A percentile compares a stretch with the other conserved stretches of the same genome.
Evolutionary conservation across 257 asterid genomes (phyloP).

Genomic region (Ehretia macrophylla): DNA sequence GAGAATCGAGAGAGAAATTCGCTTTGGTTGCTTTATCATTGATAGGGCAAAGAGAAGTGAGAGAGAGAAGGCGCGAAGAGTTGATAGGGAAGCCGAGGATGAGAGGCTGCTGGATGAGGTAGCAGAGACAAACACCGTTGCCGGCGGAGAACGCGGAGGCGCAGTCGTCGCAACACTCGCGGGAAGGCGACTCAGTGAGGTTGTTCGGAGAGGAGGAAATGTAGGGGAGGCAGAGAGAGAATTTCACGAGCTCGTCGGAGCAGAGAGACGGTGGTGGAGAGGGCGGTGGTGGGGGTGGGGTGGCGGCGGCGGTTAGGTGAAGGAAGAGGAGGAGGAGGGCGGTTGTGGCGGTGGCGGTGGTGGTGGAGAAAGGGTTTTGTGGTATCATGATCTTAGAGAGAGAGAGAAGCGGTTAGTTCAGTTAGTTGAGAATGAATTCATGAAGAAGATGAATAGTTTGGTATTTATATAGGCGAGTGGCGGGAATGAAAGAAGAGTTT

Average conservation of each 20-base stretch:
- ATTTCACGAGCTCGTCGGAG: conserved; percentile 55
- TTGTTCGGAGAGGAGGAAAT: conserved; percentile 62
- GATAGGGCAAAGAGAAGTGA: conserved; percentile 48
- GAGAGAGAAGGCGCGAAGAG: conserved; percentile 44
- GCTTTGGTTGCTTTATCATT: conserved; percentile 12
- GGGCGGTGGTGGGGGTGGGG: conserved; percentile 19
- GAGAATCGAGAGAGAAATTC: conserved; percentile 35
- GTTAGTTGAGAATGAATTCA: conserved; percentile 4
- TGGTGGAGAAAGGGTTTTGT: background rate
- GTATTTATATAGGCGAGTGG: background rate
- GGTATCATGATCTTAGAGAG: conserved; percentile 23
- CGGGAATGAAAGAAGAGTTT: background rate
- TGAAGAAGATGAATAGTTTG: background rate
- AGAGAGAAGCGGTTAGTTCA: conserved; percentile 12
- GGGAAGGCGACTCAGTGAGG: conserved; percentile 47
- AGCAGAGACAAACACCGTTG: conserved; percentile 59
- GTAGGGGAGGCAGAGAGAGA: conserved; percentile 71
- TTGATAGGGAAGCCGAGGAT: conserved; percentile 68
- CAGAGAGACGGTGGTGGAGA: conserved; percentile 41
- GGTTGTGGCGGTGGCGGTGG: conserved; percentile 33
- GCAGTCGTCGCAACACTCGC: conserved; percentile 58
- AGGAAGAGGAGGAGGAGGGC: conserved; percentile 15
- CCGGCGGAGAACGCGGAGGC: conserved; percentile 34
- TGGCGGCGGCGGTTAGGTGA: background rate
- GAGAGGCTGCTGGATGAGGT: conserved; percentile 49